Base-by-base conservation (phyloP, 768 basidiomycete genomes). In the Lactifluus volemus region DNA sequence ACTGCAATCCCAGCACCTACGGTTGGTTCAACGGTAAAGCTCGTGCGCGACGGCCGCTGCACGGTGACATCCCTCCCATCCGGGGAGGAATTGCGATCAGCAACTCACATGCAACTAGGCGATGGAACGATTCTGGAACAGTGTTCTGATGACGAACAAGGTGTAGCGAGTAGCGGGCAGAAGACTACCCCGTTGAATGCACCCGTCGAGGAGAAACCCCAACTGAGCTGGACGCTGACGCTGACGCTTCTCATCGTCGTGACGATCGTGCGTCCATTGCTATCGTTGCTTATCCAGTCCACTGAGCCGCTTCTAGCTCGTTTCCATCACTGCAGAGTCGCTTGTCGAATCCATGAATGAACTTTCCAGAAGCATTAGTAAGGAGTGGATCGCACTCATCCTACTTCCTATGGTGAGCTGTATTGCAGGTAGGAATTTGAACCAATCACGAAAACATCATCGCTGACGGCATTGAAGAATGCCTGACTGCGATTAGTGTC, bases 371-470 rank as follows among this genome's bases (percentile, higher is more conserved):
- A 77, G 77, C 4, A 82, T 98, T 63, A 86, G 83, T 68, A 89
- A 89, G 65, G 88, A 93, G 70, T 98, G 92, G 85, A 79, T 95
- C 59, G 93, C 86, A 15, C 75, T 98, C 39, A 92, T 98, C 66
- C 70, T 98, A 14, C 79, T 98, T 10, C 95, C 95, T 3, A 85
- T 86, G 17, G 87, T 95, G 44, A 87, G 84, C 38, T 87, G 86
- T 14, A 77, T 92, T 38, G 87, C 90, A 69, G 89, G 89, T 87
- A 49, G 47, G 73, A 3, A 25, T 36, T 47, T 4, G 4, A 4
- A 29, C 19, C 54, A 8, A 15, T 41, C 17, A 17, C n/a, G 32
- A 1, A 36, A 38, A 49, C 36, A 19, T 49, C 49, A 25, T 34
- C 19, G 53, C 67, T 48, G 66, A 64, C 29, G 57, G 10, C 19